Evolutionary conservation across 768 basidiomycete species (phyloP), one percentile per base, ranked within the genome.

Genomic region (Termitomyces eurrhizus): DNA sequence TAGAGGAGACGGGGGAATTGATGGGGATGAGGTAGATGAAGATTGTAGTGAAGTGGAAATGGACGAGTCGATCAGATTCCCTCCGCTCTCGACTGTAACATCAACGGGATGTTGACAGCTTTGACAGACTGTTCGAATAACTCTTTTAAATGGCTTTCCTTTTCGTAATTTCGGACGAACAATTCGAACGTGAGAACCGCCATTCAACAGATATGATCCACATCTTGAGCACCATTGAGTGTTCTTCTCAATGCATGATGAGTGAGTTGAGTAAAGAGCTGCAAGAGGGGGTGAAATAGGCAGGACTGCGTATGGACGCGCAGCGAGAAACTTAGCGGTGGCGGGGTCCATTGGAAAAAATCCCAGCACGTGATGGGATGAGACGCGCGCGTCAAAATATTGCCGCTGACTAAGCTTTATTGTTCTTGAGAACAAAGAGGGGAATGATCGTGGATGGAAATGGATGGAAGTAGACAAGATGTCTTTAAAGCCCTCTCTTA

Each of bases 281-380:
- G 90, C 81, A 52, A 92, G 81, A 37, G 76, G 52, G 9, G 86
- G 79, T 2, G 87, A 85, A 41, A 82, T 65, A 4, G 80, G 62
- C 32, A 82, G 75, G 56, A 90, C 71, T 18, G 74, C 68, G 63
- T 72, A 76, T 16, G 88, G 77, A 18, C 89, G 67, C 13, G 78
- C 72, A 44, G 77, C 71, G 61, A 79, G 78, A 63, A 83, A 84
- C 65, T 75, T 79, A 56, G 70, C 55, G 2, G 83, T 79, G 18
- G 75, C 62, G 21, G 65, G 36, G 59, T 70, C 65, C 62, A 65
- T 66, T n/a, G 12, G 24, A 39, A 56, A 63, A 54, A 51, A 5
- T 44, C 48, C 1, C 32, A 52, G 48, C 62, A 64, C 59, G 65
- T 64, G 65, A 52, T 32, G 24, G 39, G 12, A 45, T 5, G 18